Evolutionary conservation across 768 basidiomycete species (phyloP), one percentile per base, ranked within the genome.

Genomic region (Trametes sanguinea): DNA sequence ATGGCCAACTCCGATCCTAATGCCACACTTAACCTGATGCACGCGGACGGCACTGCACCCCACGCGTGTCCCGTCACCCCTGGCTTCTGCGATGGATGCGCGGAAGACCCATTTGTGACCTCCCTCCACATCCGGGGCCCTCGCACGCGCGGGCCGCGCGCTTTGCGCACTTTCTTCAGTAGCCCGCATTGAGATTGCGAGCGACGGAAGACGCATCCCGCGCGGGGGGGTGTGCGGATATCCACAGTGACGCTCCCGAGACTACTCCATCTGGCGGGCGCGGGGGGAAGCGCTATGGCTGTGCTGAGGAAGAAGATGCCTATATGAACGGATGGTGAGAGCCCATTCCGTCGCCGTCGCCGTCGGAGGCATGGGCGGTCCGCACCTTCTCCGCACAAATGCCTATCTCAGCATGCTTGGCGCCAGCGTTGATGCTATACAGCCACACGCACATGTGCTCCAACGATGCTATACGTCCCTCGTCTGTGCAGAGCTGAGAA

Each of bases 321-420:
- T 51, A 30, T 42, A 47, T 32, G 57, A 51, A 57, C 57, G 57
- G 47, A 39, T 6, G 39, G 57, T 27, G 39, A 46, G 57, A 39
- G 30, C 47, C 39, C 45, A 39, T 57, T 50, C 57, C 27, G 47
- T 32, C 55, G 44, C 35, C 46, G 46, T n/a, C 55, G 48, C 39
- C 29, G 17, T 4, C 16, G 40, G 22, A 48, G 6, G 27, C 13
- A 40, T 30, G 14, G 30, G 17, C 37, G 42, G 48, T 57, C 57
- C 57, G 57, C 57, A 51, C 57, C 47, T 57, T 57, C 57, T 57
- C 57, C 57, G 57, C 57, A 32, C 29, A 30, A 43, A 57, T 48
- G 57, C 47, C 48, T 57, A 43, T 51, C 39, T 6, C 35, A 37
- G 11, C 2, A 37, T 37, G 6, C 35, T 37, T 37, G 6, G 35